Percentiles rank a stretch among this genome's conserved stretches.
Evolutionary conservation across 1,284 basidiomycete species (phyloP).

Genomic region (Ceratobasidium papillatum): DNA sequence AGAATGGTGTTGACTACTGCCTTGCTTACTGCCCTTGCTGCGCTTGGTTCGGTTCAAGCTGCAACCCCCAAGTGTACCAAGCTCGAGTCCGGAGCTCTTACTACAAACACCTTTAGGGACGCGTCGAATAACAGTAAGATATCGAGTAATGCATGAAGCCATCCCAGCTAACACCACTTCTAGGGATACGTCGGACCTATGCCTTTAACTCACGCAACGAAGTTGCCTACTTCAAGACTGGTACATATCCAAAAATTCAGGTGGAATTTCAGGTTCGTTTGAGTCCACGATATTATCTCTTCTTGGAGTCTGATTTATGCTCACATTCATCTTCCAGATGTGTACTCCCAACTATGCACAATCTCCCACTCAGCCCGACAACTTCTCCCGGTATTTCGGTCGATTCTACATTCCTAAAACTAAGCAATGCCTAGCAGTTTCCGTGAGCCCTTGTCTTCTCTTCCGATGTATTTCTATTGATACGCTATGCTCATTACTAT

Average conservation of each 20-base stretch:
- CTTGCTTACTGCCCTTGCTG: neutral
- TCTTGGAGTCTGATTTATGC: no score
- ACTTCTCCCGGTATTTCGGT: neutral
- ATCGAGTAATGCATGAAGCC: no score
- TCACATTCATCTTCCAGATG: neutral
- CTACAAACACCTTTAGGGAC: neutral
- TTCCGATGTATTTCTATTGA: neutral
- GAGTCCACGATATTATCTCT: no score
- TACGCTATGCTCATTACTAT: neutral
- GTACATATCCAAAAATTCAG: neutral
- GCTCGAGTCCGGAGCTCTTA: neutral
- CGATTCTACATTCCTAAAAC: neutral
- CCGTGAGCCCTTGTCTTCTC: neutral
- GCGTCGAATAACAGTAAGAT: neutral
- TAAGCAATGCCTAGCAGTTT: neutral
- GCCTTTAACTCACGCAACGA: neutral
- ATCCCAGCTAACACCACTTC: no score
- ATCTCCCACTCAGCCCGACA: neutral
- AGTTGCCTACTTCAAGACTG: conserved; percentile 1
- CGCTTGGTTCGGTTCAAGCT: neutral
- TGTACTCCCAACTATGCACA: neutral
- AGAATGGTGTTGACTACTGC: neutral
- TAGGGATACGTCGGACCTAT: neutral
- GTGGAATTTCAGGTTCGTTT: neutral
- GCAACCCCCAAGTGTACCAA: neutral